These are phyloP conservation scores for Anisodus tanguticus DNA, from an alignment of 257 asterid genomes.

Conservation along the genomic window DNA sequence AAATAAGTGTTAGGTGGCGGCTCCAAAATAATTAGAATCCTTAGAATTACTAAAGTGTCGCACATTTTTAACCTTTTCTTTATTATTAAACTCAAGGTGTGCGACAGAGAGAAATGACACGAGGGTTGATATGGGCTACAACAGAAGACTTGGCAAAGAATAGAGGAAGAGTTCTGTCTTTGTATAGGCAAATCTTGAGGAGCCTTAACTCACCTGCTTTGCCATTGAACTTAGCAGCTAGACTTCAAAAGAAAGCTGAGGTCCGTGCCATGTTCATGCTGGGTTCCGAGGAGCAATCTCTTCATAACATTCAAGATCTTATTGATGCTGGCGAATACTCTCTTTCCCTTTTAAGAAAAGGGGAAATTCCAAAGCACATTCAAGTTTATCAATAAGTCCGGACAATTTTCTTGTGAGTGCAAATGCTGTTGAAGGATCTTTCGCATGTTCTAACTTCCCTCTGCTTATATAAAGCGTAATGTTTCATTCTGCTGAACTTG, in stretches of 20 bases:
- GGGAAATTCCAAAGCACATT: slow-evolving; percentile 66
- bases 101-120: slow-evolving; percentile 50
- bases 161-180: slow-evolving; percentile 62
- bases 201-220: slow-evolving; percentile 78
- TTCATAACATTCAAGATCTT: slow-evolving; percentile 84
- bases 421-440: neutral
- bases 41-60: neutral
- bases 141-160: slow-evolving; percentile 77
- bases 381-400: slow-evolving; percentile 33
- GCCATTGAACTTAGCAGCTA: slow-evolving; percentile 73
- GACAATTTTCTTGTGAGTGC: slow-evolving; percentile 23
- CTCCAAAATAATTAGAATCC: neutral
- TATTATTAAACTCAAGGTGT: slow-evolving; percentile 16
- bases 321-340: slow-evolving; percentile 82
- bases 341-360: slow-evolving; percentile 64
- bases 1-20: neutral
- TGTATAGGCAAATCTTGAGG: slow-evolving; percentile 79
- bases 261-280: slow-evolving; percentile 73
- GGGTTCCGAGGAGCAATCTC: slow-evolving; percentile 77
- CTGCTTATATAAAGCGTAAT: neutral
- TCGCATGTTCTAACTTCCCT: neutral
- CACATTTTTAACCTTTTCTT: neutral
- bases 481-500: slow-evolving; percentile 11
- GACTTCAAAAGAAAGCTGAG: slow-evolving; percentile 77
- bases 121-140: slow-evolving; percentile 82